A percentile compares a stretch with the other conserved stretches of the same genome.
Conservation (phyloP, 768 basidiomycete species). For the Porphyrellus cyaneotinctus region DNA sequence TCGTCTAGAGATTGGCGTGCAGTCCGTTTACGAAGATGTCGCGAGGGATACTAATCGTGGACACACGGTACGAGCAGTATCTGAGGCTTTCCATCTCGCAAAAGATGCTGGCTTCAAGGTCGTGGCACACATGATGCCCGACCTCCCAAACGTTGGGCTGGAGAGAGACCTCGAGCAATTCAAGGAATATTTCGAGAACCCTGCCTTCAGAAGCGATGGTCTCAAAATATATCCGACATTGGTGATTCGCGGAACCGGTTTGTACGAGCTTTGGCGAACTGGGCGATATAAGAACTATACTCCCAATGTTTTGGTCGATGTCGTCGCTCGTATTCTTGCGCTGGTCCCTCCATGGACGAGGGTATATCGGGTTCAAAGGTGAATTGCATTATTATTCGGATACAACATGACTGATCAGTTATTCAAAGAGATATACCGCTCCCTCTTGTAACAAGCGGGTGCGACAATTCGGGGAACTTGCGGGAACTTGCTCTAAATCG, state of each 20-base stretch:
- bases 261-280: slow-evolving; percentile 95
- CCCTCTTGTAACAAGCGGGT: slow-evolving; percentile 93
- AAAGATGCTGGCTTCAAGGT: slow-evolving; percentile 99
- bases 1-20: slow-evolving; percentile 95
- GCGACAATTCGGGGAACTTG: slow-evolving; percentile 96
- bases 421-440: slow-evolving; percentile 85
- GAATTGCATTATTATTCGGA: slow-evolving; percentile 15
- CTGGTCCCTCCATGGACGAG: slow-evolving; percentile 98
- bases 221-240: slow-evolving; percentile 98
- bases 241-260: slow-evolving; percentile 93
- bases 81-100: slow-evolving; percentile 94
- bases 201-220: slow-evolving; percentile 94
- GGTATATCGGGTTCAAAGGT: slow-evolving; percentile 97
- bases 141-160: slow-evolving; percentile 94
- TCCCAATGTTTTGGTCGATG: slow-evolving; percentile 96
- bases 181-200: slow-evolving; percentile 99
- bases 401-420: background rate
- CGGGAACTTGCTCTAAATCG: slow-evolving; percentile 93
- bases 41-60: slow-evolving; percentile 98
- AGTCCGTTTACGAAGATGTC: slow-evolving; percentile 99
- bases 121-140: slow-evolving; percentile 99
- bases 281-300: slow-evolving; percentile 99
- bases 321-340: slow-evolving; percentile 93
- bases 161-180: slow-evolving; percentile 98
- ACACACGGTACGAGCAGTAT: slow-evolving; percentile 95